Evolutionary conservation across 495 filamentous ascomycete species (phyloP), one percentile per base, ranked within the genome.

Genomic region (Lineolata rhizophorae): DNA sequence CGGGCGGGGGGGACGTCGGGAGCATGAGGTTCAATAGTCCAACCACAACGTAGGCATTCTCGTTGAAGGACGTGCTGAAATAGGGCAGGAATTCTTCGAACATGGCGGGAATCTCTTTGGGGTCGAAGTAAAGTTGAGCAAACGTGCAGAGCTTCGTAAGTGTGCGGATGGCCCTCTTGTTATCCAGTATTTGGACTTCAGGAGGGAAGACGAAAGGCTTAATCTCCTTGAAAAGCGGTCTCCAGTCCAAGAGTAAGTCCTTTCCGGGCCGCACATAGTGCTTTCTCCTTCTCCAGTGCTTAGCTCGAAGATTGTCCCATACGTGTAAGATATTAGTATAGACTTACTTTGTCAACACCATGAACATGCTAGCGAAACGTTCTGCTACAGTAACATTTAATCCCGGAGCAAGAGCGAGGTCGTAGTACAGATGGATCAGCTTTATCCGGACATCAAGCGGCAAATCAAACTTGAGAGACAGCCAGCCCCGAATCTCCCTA

Each of bases 361-460:
- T 82, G 42, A 94, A 87, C 82, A 93, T 94, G 64, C 76, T 87
- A 8, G 83, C 66, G 49, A 99, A 99, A 35, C 87, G 63, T 54
- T 99, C 90, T 10, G 83, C 62, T 15, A 81, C 74, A 39, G 57
- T 58, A 29, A 62, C 61, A 45, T 95, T 90, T 31, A 99, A 59
- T 3, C 90, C 87, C 1, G 85, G 84, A 19, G 87, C 82, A 28
- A 99, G 64, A 3, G 80, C 64, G 20, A 99, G 72, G 57, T 93
- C 82, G 56, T 90, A 99, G 53, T 93, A 99, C 13, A 99, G 59
- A 46, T 68, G 78, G 12, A 83, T 76, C 15, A 99, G 71, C 49
- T 69, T 79, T 35, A 82, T 67, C 30, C 87, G 64, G 27, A 85
- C 71, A 37, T 70, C 70, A 34, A 73, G 65, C 27, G 83, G 79